Evolutionary conservation across 345 rosid species (phyloP).

Genomic region (Fremontodendron californicum): DNA sequence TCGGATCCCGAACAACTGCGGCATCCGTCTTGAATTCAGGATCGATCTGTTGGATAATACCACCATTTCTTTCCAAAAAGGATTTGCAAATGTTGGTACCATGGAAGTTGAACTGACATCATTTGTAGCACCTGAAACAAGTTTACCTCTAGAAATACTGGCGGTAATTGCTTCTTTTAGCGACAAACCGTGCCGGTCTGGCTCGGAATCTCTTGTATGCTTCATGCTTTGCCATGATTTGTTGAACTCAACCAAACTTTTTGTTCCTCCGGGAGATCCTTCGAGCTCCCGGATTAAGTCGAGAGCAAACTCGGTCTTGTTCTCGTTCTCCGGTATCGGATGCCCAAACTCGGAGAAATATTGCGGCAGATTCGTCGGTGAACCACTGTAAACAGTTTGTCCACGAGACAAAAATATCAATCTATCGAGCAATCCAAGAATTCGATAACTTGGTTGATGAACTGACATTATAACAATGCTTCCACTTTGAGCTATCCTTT

Average conservation of each 20-base stretch:
- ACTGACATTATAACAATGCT: slow-evolving; percentile 92
- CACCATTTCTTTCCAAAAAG: slow-evolving; percentile 77
- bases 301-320: slow-evolving; percentile 78
- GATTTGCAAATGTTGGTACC: slow-evolving; percentile 83
- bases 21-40: slow-evolving; percentile 61
- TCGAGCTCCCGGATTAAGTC: slow-evolving; percentile 88
- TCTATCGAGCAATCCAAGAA: slow-evolving; percentile 74
- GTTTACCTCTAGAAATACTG: slow-evolving; percentile 78
- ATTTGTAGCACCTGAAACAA: slow-evolving; percentile 51
- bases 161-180: slow-evolving; percentile 91
- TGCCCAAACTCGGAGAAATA: slow-evolving; percentile 76
- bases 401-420: slow-evolving; percentile 81
- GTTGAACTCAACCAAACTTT: slow-evolving; percentile 72
- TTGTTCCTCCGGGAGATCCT: slow-evolving; percentile 81
- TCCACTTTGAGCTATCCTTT: slow-evolving; percentile 88
- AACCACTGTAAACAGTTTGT: slow-evolving; percentile 80
- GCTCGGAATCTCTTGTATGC: slow-evolving; percentile 29
- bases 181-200: slow-evolving; percentile 41
- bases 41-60: slow-evolving; percentile 66
- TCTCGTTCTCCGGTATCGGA: slow-evolving; percentile 81
- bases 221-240: slow-evolving; percentile 70
- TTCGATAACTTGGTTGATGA: slow-evolving; percentile 89
- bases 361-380: slow-evolving; percentile 54
- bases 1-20: slow-evolving; percentile 74
- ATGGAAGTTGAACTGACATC: slow-evolving; percentile 34